phyloP scores from a whole-genome alignment of 352 stramenopile genomes.

The Phytophthora kernoviae region DNA sequence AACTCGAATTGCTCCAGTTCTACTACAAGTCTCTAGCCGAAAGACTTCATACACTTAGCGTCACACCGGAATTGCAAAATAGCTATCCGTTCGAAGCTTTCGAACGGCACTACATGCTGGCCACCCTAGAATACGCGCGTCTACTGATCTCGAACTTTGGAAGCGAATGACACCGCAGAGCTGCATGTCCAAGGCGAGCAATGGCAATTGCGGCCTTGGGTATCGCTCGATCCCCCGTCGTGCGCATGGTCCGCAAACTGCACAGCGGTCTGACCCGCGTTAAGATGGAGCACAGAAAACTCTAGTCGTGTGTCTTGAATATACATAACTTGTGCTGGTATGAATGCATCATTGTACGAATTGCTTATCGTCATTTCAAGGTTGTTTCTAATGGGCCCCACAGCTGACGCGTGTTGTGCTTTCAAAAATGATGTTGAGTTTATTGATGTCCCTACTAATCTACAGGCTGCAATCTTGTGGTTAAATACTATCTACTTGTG shows the following conservation, averaged over 20 bases:
- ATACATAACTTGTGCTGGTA: no score
- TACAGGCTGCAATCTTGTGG: conserved; percentile 20
- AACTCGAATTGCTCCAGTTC: conserved; percentile 48
- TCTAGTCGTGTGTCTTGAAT: no score
- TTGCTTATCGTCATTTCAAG: no score
- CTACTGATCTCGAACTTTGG: conserved; percentile 70
- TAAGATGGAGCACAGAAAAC: conserved; percentile 32
- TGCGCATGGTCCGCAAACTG: conserved; percentile 61
- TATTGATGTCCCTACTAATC: conserved; percentile 1
- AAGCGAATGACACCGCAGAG: conserved; percentile 47
- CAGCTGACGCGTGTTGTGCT: no score
- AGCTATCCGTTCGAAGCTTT: conserved; percentile 59
- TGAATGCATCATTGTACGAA: no score
- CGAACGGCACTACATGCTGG: conserved; percentile 60
- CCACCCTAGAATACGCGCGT: conserved; percentile 68
- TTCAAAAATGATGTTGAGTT: neutral
- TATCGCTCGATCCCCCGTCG: conserved; percentile 68
- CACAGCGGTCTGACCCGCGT: conserved; percentile 40
- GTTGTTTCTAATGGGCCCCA: no score
- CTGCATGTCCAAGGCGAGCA: conserved; percentile 41
- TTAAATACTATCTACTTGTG: conserved; percentile 29
- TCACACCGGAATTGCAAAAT: conserved; percentile 3
- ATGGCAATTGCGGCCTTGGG: conserved; percentile 72
- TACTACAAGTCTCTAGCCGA: conserved; percentile 56
- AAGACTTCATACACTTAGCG: conserved; percentile 15